A percentile compares a stretch with the other conserved stretches of the same genome.
phyloP scores from a whole-genome alignment of 2,329 filamentous ascomycete genomes.

The Aspergillus glaucus region DNA sequence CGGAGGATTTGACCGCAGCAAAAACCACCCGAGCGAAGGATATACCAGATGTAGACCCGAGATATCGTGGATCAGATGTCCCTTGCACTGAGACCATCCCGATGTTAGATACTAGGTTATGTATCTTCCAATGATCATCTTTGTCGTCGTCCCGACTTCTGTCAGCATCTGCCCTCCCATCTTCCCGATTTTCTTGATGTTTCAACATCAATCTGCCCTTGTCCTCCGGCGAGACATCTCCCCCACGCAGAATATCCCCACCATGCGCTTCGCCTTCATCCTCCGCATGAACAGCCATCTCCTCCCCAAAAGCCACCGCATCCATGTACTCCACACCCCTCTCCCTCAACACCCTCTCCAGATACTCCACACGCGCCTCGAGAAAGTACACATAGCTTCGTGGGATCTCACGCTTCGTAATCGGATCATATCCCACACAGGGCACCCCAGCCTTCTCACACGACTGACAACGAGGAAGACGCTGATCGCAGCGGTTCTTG shows the following conservation, averaged over 20 bases:
- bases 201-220: constrained; percentile 1
- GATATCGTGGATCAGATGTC: constrained; percentile 69
- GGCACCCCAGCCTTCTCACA: constrained; percentile 89
- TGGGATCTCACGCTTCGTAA: constrained; percentile 92
- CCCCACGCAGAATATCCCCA: neutral
- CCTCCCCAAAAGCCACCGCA: constrained; percentile 59
- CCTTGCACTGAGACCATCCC: constrained; percentile 73
- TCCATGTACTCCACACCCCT: constrained; percentile 67
- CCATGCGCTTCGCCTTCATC: constrained; percentile 18
- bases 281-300: constrained; percentile 28
- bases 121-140: constrained; percentile 56
- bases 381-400: constrained; percentile 91
- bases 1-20: constrained; percentile 78
- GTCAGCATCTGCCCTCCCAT: constrained; percentile 13
- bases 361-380: constrained; percentile 75
- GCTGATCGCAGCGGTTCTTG: constrained; percentile 94
- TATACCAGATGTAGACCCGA: constrained; percentile 82
- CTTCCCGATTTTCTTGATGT: constrained; percentile 8
- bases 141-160: constrained; percentile 31
- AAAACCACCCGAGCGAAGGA: constrained; percentile 93
- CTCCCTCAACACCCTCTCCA: constrained; percentile 67
- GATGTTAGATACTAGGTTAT: constrained; percentile 63
- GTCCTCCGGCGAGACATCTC: neutral
- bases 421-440: constrained; percentile 93
- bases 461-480: constrained; percentile 79